These are phyloP conservation scores for Trypanosoma cruzi DNA, from an alignment of 208 protist species.

Conservation along the genomic window DNA sequence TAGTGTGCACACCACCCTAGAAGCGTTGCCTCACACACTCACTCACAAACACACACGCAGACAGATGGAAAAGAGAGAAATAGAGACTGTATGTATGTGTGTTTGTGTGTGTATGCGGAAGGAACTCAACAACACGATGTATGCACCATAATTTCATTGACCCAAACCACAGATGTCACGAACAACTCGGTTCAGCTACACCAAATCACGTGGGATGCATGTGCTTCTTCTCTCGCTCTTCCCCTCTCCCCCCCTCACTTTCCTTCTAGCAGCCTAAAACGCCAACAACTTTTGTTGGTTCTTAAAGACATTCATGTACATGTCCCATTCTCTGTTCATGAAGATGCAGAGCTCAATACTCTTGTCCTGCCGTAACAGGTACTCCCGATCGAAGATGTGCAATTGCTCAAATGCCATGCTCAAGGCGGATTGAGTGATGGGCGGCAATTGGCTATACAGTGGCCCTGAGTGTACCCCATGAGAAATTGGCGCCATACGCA, in stretches of 20 bases:
- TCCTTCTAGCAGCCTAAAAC: slow-evolving; percentile 11
- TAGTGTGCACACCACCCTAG: too few relatives aligned
- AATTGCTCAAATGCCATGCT: slow-evolving; percentile 82
- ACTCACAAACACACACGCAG: too few relatives aligned
- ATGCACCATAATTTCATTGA: too few relatives aligned
- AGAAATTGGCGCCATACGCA: slow-evolving; percentile 84
- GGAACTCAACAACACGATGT: too few relatives aligned
- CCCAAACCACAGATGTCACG: too few relatives aligned
- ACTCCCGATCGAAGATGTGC: slow-evolving; percentile 78
- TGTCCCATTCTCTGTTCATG: slow-evolving; percentile 87
- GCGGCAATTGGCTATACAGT: slow-evolving; percentile 77
- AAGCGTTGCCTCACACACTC: too few relatives aligned
- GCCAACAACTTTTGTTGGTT: slow-evolving; percentile 25
- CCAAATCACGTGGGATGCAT: too few relatives aligned
- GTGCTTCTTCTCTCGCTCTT: neutral
- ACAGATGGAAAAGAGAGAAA: too few relatives aligned
- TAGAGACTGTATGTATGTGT: too few relatives aligned
- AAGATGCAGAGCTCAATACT: slow-evolving; percentile 87
- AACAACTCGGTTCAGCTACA: too few relatives aligned
- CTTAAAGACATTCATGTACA: slow-evolving; percentile 79
- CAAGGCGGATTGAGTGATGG: slow-evolving; percentile 73
- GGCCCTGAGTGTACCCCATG: slow-evolving; percentile 55
- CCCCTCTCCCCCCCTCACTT: neutral
- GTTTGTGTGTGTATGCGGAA: too few relatives aligned
- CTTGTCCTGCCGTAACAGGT: slow-evolving; percentile 71